These are phyloP conservation scores for Herpotrichia juniperi DNA, from an alignment of 2,329 filamentous ascomycete genomes.

Conservation along the genomic window DNA sequence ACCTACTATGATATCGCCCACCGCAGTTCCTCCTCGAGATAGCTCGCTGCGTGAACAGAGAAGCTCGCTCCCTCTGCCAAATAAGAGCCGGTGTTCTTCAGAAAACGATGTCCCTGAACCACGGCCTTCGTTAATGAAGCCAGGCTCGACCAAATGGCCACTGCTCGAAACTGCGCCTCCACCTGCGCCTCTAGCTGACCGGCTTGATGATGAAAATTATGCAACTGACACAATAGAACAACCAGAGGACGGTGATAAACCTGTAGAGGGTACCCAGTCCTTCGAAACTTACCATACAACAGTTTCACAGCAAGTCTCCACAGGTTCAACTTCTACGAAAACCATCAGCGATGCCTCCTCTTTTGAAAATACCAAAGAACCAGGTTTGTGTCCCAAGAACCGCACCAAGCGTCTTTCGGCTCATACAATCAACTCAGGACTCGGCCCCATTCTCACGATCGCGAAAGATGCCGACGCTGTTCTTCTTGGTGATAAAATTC, in stretches of 20 bases:
- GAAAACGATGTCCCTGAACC: background rate
- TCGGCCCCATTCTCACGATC: constrained; percentile 29
- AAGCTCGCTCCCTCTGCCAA: constrained; percentile 14
- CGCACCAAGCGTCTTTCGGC: constrained; percentile 28
- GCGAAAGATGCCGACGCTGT: constrained; percentile 31
- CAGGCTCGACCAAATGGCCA: constrained; percentile 20
- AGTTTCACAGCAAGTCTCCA: constrained; percentile 4
- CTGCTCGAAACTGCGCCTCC: constrained; percentile 8
- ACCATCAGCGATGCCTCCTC: constrained; percentile 9
- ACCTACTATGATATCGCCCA: constrained; percentile 1
- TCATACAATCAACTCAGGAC: constrained; percentile 15
- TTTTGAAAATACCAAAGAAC: constrained; percentile 9
- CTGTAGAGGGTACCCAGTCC: background rate
- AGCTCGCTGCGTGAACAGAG: constrained; percentile 22
- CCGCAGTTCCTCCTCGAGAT: background rate
- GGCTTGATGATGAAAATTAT: background rate
- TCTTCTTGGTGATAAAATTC: constrained; percentile 17
- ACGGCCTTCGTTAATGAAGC: background rate
- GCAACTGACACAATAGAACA: background rate
- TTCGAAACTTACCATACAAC: background rate
- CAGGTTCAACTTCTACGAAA: constrained; percentile 9
- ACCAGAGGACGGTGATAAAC: background rate
- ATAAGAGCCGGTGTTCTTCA: background rate
- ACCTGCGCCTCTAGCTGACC: background rate
- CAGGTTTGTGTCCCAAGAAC: constrained; percentile 7